These are phyloP conservation scores for Miscanthus sacchariflorus DNA, from an alignment of 202 grass and related monocot species.

Conservation along the genomic window DNA sequence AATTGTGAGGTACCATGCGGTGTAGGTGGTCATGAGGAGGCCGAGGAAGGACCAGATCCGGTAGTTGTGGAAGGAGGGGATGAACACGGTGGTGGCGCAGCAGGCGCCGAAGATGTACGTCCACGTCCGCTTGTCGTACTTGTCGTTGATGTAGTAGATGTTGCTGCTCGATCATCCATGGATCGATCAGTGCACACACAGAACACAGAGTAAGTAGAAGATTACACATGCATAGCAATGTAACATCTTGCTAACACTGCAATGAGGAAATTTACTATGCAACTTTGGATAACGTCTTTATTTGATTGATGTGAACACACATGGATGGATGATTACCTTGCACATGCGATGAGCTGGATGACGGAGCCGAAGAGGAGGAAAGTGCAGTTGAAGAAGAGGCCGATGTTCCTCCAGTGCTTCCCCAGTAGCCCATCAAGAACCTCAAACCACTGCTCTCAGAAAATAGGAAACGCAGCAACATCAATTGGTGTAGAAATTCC, in stretches of 20 bases:
- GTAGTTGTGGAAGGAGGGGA: constrained; percentile 99
- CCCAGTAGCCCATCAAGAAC: constrained; percentile 91
- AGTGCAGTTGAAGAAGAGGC: constrained; percentile 97
- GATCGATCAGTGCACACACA: neutral
- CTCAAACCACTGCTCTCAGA: constrained; percentile 80
- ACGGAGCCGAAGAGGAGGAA: constrained; percentile 99
- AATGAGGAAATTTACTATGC: neutral
- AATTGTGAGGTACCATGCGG: constrained; percentile 91
- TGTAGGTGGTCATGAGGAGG: constrained; percentile 90
- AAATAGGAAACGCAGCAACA: neutral
- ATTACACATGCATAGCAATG: neutral
- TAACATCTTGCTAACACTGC: neutral
- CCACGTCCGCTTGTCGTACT: constrained; percentile 94
- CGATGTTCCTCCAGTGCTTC: constrained; percentile 83
- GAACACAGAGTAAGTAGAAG: neutral
- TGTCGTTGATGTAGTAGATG: constrained; percentile 99
- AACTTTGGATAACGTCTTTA: neutral
- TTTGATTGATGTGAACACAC: no score
- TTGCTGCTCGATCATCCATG: constrained; percentile 59
- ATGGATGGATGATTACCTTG: constrained; percentile 57
- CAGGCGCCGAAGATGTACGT: constrained; percentile 99
- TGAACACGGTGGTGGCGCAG: constrained; percentile 96
- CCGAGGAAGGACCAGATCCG: constrained; percentile 96
- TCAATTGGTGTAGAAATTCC: neutral
- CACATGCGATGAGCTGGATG: constrained; percentile 97